These are phyloP conservation scores for Erythrobasidium hasegawianum DNA, from an alignment of 1,284 basidiomycete species.

Conservation along the genomic window DNA sequence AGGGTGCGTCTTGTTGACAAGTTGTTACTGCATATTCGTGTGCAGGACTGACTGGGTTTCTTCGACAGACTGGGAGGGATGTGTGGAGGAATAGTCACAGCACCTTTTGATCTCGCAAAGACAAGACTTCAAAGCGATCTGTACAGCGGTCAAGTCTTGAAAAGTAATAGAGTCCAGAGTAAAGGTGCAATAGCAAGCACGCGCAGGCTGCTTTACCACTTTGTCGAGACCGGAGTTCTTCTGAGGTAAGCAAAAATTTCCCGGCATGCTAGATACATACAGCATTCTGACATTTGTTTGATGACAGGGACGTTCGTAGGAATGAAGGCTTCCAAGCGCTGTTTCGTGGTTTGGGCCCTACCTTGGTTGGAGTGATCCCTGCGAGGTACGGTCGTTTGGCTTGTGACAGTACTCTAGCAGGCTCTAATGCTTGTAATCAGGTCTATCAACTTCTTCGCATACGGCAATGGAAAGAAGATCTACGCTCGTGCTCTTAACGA, in stretches of 20 bases:
- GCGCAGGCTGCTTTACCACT: conserved; percentile 73
- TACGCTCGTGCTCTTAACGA: conserved; percentile 76
- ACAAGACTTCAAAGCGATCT: conserved; percentile 91
- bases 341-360: conserved; percentile 92
- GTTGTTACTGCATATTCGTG: not conserved
- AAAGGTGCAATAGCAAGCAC: conserved; percentile 53
- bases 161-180: conserved; percentile 13
- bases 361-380: conserved; percentile 89
- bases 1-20: conserved; percentile 48
- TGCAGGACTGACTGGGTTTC: not conserved
- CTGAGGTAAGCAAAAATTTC: conserved; percentile 61
- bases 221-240: conserved; percentile 89
- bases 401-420: not conserved
- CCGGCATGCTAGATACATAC: not conserved
- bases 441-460: conserved; percentile 95
- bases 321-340: conserved; percentile 85
- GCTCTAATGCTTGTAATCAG: conserved; percentile 41
- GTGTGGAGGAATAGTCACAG: conserved; percentile 94
- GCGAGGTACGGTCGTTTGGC: conserved; percentile 58
- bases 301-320: conserved; percentile 73
- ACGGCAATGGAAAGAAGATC: conserved; percentile 91
- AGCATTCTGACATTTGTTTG: not conserved
- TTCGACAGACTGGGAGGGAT: conserved; percentile 81
- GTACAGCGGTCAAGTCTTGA: conserved; percentile 48
- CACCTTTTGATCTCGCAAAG: conserved; percentile 97